Evolutionary conservation across 2,329 filamentous ascomycete genomes (phyloP).

Genomic region (Phyllosticta citriasiana): DNA sequence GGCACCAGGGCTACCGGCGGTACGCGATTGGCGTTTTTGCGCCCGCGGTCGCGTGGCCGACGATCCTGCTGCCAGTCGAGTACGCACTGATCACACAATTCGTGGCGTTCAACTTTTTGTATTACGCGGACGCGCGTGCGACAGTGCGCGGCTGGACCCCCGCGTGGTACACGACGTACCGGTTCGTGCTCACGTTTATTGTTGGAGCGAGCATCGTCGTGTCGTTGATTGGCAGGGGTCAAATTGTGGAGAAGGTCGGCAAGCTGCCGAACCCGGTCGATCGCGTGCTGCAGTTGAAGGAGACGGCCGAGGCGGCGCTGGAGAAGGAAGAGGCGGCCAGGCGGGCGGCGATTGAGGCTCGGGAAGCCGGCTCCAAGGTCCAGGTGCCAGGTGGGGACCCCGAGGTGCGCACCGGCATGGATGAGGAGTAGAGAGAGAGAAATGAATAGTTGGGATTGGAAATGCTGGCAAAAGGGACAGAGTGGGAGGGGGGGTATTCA

Average conservation of each 20-base stretch:
- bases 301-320: constrained; percentile 20
- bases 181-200: constrained; percentile 84
- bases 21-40: constrained; percentile 77
- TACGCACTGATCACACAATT: constrained; percentile 83
- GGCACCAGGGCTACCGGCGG: constrained; percentile 61
- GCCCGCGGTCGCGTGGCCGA: constrained; percentile 80
- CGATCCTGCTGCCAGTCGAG: constrained; percentile 71
- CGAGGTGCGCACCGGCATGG: constrained; percentile 3
- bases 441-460: background rate
- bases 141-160: constrained; percentile 69
- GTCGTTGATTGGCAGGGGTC: constrained; percentile 71
- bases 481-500: background rate
- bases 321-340: constrained; percentile 22
- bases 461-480: background rate
- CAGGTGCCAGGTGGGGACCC: constrained; percentile 1
- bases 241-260: constrained; percentile 53
- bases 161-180: constrained; percentile 78
- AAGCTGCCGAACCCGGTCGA: constrained; percentile 35
- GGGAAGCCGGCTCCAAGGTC: background rate
- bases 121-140: constrained; percentile 72
- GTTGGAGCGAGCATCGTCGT: constrained; percentile 75
- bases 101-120: constrained; percentile 71
- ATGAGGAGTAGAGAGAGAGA: background rate
- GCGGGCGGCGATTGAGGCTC: constrained; percentile 1
- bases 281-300: constrained; percentile 40